These are phyloP conservation scores for Leishmania guyanensis DNA, from an alignment of 208 protist genomes.

Conservation along the genomic window DNA sequence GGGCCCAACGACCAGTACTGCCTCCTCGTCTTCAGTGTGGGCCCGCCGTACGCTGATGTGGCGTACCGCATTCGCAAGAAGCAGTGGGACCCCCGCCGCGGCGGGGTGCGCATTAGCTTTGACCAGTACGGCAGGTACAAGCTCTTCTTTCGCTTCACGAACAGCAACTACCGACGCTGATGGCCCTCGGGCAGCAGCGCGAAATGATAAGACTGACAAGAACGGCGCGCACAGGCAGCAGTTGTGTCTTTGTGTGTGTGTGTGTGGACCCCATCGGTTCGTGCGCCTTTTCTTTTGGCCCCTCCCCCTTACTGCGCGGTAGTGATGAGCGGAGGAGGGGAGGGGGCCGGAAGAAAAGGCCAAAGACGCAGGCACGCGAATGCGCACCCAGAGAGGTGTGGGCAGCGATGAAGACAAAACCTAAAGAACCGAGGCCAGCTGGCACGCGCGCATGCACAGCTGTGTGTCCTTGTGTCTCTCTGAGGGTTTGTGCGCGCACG, in stretches of 20 bases:
- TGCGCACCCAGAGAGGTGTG: too few relatives aligned
- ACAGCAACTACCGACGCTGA: conserved; percentile 86
- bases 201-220: neutral
- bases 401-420: too few relatives aligned
- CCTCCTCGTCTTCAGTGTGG: conserved; percentile 94
- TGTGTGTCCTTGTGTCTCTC: neutral
- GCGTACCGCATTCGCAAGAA: conserved; percentile 97
- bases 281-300: too few relatives aligned
- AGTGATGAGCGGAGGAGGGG: too few relatives aligned
- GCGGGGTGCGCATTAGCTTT: conserved; percentile 96
- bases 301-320: too few relatives aligned
- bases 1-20: conserved; percentile 87
- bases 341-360: too few relatives aligned
- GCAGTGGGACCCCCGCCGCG: conserved; percentile 95
- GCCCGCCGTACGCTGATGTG: conserved; percentile 99
- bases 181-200: neutral
- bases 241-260: neutral
- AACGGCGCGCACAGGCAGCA: neutral
- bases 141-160: conserved; percentile 88
- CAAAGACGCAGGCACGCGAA: too few relatives aligned
- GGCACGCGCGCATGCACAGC: neutral
- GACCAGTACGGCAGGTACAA: conserved; percentile 84
- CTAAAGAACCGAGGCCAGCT: neutral
- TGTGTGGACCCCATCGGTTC: too few relatives aligned
- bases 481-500: neutral